These are phyloP conservation scores for Coelastrella sp. DNA, from an alignment of 139 green algal species.

Conservation along the genomic window DNA sequence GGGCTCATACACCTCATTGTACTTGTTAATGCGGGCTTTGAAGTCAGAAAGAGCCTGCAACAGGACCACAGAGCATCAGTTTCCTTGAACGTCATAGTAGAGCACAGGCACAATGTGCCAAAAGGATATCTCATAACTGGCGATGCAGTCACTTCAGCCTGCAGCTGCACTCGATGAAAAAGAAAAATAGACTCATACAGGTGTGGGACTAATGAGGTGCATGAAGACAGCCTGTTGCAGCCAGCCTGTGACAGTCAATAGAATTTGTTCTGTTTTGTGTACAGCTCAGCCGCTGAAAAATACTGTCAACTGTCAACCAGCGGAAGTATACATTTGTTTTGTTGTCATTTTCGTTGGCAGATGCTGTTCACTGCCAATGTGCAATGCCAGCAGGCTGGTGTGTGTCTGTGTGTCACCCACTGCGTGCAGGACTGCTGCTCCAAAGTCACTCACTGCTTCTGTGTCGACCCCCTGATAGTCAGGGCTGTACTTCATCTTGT, in stretches of 20 bases:
- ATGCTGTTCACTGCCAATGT: too few species aligned
- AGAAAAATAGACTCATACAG: too few species aligned
- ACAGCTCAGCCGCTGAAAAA: too few species aligned
- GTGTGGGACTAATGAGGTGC: too few species aligned
- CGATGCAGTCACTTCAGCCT: not conserved
- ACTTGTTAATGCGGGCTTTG: conserved; percentile 68
- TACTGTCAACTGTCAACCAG: too few species aligned
- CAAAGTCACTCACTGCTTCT: conserved; percentile 33
- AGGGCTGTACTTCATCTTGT: conserved; percentile 91
- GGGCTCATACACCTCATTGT: conserved; percentile 94
- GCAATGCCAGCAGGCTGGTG: not conserved
- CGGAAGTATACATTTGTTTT: too few species aligned
- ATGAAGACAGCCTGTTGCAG: too few species aligned
- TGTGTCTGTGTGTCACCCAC: not conserved
- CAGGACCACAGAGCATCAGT: not conserved
- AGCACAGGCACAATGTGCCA: not conserved
- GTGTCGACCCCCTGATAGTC: conserved; percentile 84
- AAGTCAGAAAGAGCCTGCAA: conserved; percentile 62
- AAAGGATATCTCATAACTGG: not conserved
- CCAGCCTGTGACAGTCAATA: too few species aligned
- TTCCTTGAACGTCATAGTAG: too few species aligned
- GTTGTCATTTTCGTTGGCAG: too few species aligned
- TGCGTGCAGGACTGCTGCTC: not conserved
- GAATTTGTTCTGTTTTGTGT: too few species aligned
- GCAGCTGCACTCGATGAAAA: not conserved